Percentiles rank a stretch among this genome's conserved stretches.
Evolutionary conservation across 257 asterid species (phyloP).

Genomic region (Salvia splendens): DNA sequence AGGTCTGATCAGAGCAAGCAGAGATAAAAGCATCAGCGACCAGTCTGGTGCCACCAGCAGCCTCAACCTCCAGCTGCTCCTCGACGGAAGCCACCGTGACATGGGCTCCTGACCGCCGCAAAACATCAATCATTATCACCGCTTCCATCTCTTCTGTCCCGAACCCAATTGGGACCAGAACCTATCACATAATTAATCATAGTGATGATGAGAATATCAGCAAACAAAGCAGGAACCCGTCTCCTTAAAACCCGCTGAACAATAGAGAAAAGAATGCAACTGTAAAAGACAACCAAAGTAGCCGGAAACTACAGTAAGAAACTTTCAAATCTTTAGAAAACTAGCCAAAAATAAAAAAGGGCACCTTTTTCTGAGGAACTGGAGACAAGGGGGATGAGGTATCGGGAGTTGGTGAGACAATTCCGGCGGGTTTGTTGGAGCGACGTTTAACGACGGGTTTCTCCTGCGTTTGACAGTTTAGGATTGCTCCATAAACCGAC

Average conservation of each 20-base stretch:
- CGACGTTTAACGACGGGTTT: constrained; percentile 42
- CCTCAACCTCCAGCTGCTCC: constrained; percentile 74
- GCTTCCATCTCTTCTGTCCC: constrained; percentile 98
- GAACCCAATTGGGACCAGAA: constrained; percentile 85
- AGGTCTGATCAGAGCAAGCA: constrained; percentile 58
- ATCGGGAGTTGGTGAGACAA: constrained; percentile 39
- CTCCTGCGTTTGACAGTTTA: constrained; percentile 32
- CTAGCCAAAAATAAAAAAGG: not conserved
- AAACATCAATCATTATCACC: constrained; percentile 68
- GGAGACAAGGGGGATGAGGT: constrained; percentile 30
- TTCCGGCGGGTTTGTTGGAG: constrained; percentile 51
- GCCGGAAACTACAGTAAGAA: not conserved
- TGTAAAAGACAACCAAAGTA: not conserved
- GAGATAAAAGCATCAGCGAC: constrained; percentile 74
- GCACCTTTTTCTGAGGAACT: constrained; percentile 62
- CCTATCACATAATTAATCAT: constrained; percentile 38
- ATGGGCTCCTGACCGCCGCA: constrained; percentile 88
- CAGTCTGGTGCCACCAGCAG: constrained; percentile 78
- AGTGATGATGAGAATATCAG: not conserved
- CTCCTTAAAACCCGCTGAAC: not conserved
- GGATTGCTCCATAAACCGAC: constrained; percentile 26
- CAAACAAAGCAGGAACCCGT: not conserved
- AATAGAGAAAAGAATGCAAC: not conserved
- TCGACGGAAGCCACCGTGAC: constrained; percentile 95
- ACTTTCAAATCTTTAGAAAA: not conserved